Percentiles rank a stretch among this genome's conserved stretches.
phyloP scores from a whole-genome alignment of 106 monocot genomes.

The Alisma plantagoaquatica region DNA sequence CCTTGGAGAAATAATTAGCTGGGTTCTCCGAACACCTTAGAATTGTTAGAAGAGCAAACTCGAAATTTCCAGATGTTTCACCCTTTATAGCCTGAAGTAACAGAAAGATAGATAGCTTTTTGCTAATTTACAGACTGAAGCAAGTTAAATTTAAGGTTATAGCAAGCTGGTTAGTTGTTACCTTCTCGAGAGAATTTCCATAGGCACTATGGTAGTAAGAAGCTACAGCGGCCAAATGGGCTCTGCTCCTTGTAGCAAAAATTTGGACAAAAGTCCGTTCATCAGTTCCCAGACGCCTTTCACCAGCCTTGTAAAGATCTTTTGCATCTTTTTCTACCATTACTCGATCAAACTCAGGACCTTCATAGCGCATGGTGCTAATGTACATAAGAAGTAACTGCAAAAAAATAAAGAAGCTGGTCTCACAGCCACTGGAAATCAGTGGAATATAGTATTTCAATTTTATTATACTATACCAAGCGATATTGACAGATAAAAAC shows the following conservation, averaged over 20 bases:
- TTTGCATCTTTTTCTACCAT: slow-evolving; percentile 50
- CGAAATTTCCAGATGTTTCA: slow-evolving; percentile 76
- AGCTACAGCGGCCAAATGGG: slow-evolving; percentile 68
- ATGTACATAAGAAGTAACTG: slow-evolving; percentile 60
- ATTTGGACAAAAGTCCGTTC: slow-evolving; percentile 54
- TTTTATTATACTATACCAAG: too few species aligned
- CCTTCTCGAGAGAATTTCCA: slow-evolving; percentile 61
- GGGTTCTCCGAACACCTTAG: slow-evolving; percentile 74
- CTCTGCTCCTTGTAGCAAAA: slow-evolving; percentile 58
- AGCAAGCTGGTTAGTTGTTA: background rate
- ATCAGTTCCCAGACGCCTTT: slow-evolving; percentile 83
- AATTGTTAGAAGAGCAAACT: slow-evolving; percentile 67
- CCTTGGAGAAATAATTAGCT: slow-evolving; percentile 76
- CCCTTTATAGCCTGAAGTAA: slow-evolving; percentile 57
- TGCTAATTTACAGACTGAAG: background rate
- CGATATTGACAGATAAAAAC: too few species aligned
- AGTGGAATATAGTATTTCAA: too few species aligned
- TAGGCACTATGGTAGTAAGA: slow-evolving; percentile 36
- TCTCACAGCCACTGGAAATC: too few species aligned
- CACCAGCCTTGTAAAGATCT: slow-evolving; percentile 73
- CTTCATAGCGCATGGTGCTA: slow-evolving; percentile 50
- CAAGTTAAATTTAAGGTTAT: background rate
- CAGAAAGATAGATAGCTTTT: background rate
- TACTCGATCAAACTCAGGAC: slow-evolving; percentile 48
- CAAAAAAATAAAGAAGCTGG: background rate